Evolutionary conservation across 2,329 filamentous ascomycete genomes (phyloP).

Genomic region (Alternaria sp.): DNA sequence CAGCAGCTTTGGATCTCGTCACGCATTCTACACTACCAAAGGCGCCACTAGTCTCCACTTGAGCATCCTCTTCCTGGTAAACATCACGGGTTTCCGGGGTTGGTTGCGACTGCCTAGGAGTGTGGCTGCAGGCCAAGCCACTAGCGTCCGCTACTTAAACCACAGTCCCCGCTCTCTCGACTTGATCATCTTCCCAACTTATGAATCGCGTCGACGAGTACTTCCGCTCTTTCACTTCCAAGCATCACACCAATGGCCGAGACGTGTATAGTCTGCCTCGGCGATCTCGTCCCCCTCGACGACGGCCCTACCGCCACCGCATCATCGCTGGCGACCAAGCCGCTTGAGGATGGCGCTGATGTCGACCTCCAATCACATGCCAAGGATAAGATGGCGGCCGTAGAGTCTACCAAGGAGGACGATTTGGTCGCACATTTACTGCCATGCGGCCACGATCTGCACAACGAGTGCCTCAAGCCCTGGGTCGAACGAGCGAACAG

Average conservation of each 20-base stretch:
- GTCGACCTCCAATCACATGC: conserved; percentile 22
- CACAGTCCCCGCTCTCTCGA: conserved; percentile 36
- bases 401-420: conserved; percentile 51
- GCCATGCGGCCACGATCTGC: conserved; percentile 88
- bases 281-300: conserved; percentile 68
- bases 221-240: conserved; percentile 26
- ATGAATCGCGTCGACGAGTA: conserved; percentile 41
- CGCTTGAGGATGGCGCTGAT: conserved; percentile 37
- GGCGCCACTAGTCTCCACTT: conserved; percentile 6
- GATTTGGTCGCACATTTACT: conserved; percentile 66
- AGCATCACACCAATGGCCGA: conserved; percentile 61
- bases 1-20: conserved; percentile 4
- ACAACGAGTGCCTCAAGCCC: conserved; percentile 88
- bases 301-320: conserved; percentile 47
- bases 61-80: conserved; percentile 3
- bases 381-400: conserved; percentile 20
- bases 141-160: conserved; percentile 30
- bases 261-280: conserved; percentile 74
- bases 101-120: conserved; percentile 25
- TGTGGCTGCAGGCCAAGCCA: conserved; percentile 26
- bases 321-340: conserved; percentile 30
- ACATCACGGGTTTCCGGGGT: conserved; percentile 25
- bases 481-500: conserved; percentile 98
- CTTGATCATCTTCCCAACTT: conserved; percentile 39
- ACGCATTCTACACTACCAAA: conserved; percentile 2